phyloP scores from a whole-genome alignment of 345 rosid species.

The Nasturtium officinale region DNA sequence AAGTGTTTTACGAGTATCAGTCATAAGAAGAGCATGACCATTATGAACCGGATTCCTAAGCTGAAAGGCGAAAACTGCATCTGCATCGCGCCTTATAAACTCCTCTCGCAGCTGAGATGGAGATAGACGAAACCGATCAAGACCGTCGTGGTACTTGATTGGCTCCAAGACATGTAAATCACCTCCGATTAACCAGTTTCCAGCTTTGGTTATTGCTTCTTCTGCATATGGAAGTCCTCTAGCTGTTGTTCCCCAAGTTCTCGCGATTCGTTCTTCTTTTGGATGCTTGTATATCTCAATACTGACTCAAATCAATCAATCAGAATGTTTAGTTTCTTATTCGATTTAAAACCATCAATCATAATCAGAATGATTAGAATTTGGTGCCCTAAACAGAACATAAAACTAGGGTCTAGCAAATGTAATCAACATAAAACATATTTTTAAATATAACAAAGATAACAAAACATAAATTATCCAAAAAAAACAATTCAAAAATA shows the following conservation, averaged over 20 bases:
- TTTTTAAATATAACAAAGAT: too few relatives aligned
- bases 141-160: constrained; percentile 82
- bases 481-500: too few relatives aligned
- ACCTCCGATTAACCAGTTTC: constrained; percentile 94
- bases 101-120: constrained; percentile 82
- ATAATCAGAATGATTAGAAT: too few relatives aligned
- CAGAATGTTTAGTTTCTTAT: neutral
- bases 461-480: too few relatives aligned
- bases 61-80: constrained; percentile 97
- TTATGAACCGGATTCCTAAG: constrained; percentile 95
- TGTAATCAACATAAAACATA: too few relatives aligned
- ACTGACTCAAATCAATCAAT: constrained; percentile 47
- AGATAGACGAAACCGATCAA: constrained; percentile 82
- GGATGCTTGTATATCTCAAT: constrained; percentile 94
- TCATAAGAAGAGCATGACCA: constrained; percentile 93
- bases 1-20: constrained; percentile 83
- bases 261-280: constrained; percentile 90
- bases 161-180: constrained; percentile 89
- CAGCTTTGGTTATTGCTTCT: constrained; percentile 70
- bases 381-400: too few relatives aligned
- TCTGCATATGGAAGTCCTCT: constrained; percentile 88
- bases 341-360: neutral
- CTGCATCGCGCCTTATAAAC: constrained; percentile 79
- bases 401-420: too few relatives aligned
- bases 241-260: constrained; percentile 95